Percentiles rank a stretch among this genome's conserved stretches.
These are phyloP conservation scores for Rhexocercosporidium sp. DNA, from an alignment of 2,329 filamentous ascomycete genomes.

Conservation along the genomic window DNA sequence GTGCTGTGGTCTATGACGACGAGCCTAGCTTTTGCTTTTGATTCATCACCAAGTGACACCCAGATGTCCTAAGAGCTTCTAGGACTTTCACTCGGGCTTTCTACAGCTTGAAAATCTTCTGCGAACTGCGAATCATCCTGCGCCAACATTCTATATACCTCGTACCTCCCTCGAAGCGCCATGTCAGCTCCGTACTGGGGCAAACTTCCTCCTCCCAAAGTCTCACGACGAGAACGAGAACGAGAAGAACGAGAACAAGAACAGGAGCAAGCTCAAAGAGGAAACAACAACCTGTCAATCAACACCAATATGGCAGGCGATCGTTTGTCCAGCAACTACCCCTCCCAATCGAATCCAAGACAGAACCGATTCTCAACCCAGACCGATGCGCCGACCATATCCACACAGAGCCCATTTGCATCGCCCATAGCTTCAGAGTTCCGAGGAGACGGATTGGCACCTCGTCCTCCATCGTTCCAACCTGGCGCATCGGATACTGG, in stretches of 20 bases:
- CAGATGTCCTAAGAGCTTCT: not conserved
- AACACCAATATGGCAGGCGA: constrained; percentile 33
- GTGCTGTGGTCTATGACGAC: constrained; percentile 30
- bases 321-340: constrained; percentile 47
- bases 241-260: constrained; percentile 45
- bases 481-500: constrained; percentile 45
- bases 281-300: constrained; percentile 31
- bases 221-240: constrained; percentile 33
- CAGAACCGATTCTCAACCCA: constrained; percentile 53
- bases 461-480: constrained; percentile 62
- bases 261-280: constrained; percentile 21
- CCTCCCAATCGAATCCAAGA: constrained; percentile 45
- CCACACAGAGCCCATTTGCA: constrained; percentile 61
- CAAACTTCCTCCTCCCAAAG: constrained; percentile 57
- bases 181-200: constrained; percentile 56
- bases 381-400: constrained; percentile 62
- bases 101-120: constrained; percentile 10
- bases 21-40: constrained; percentile 10
- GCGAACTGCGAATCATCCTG: not conserved
- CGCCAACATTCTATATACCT: not conserved
- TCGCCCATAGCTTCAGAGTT: constrained; percentile 60
- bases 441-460: constrained; percentile 57
- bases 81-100: not conserved
- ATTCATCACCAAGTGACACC: not conserved
- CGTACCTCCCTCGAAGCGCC: not conserved